phyloP scores from a whole-genome alignment of 352 stramenopile genomes.

The Pythium phragmitis region DNA sequence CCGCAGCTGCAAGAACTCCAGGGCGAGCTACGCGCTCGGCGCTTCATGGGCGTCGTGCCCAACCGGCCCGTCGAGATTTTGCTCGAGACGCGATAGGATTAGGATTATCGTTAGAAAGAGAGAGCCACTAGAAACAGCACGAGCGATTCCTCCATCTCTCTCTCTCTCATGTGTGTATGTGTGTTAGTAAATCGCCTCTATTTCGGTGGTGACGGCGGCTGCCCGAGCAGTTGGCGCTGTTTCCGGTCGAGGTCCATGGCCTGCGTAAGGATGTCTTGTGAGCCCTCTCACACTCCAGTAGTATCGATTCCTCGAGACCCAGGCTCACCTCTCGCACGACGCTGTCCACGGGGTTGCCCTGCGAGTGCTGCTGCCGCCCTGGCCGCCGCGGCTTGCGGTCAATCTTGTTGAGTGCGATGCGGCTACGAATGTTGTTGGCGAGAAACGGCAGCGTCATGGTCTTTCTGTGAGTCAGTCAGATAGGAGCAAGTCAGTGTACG shows the following conservation, averaged over 20 bases:
- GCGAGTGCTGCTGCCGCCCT: constrained; percentile 41
- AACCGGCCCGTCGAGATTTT: constrained; percentile 44
- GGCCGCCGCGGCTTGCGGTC: constrained; percentile 61
- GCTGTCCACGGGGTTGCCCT: constrained; percentile 56
- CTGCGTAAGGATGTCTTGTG: constrained; percentile 17
- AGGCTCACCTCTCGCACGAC: constrained; percentile 62
- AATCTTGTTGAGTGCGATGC: constrained; percentile 71
- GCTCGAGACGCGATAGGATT: constrained; percentile 30
- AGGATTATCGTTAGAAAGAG: background rate
- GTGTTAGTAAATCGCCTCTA: constrained; percentile 4
- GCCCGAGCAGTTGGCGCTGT: constrained; percentile 38
- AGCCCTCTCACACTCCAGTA: background rate
- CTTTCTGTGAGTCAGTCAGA: constrained; percentile 36
- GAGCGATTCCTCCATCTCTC: background rate
- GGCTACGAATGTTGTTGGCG: constrained; percentile 57
- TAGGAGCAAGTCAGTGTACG: background rate
- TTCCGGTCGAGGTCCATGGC: constrained; percentile 71
- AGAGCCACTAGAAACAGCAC: background rate
- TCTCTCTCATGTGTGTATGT: too few relatives aligned
- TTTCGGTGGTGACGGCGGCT: constrained; percentile 30
- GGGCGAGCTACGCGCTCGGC: constrained; percentile 55
- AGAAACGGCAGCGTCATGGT: constrained; percentile 75
- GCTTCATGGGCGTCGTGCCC: constrained; percentile 48
- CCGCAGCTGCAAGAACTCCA: constrained; percentile 43
- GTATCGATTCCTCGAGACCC: background rate